phyloP scores from a whole-genome alignment of 164 flowering plant genomes.

The Hamamelis virginiana region DNA sequence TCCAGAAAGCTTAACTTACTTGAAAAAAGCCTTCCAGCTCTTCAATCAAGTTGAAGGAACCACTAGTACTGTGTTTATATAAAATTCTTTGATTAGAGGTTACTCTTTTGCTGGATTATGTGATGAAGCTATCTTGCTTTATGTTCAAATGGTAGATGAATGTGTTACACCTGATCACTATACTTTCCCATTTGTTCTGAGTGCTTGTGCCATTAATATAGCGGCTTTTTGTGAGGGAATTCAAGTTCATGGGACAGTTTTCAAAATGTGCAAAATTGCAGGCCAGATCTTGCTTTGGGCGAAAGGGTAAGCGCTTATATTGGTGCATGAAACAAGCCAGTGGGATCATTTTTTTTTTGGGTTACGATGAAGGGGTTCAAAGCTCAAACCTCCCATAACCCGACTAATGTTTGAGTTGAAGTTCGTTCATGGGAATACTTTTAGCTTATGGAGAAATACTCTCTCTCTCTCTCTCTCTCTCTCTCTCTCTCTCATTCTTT shows the following conservation, averaged over 20 bases:
- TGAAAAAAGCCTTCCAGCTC: constrained; percentile 36
- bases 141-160: constrained; percentile 29
- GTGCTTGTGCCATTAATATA: constrained; percentile 51
- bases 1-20: constrained; percentile 42
- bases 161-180: constrained; percentile 47
- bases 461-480: no score
- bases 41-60: constrained; percentile 19
- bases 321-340: no score
- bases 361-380: no score
- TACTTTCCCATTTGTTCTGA: constrained; percentile 48
- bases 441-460: no score
- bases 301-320: constrained; percentile 37
- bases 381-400: no score
- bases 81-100: constrained; percentile 57
- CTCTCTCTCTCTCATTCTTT: no score
- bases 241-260: constrained; percentile 46
- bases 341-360: no score
- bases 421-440: no score
- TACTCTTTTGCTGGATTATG: constrained; percentile 39
- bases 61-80: constrained; percentile 27
- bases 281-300: constrained; percentile 42
- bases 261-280: constrained; percentile 57
- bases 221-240: constrained; percentile 32
- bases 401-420: no score
- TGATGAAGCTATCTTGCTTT: constrained; percentile 41